A percentile compares a stretch with the other conserved stretches of the same genome.
phyloP scores from a whole-genome alignment of 1,284 basidiomycete genomes.

The Hymenochaete sp. region DNA sequence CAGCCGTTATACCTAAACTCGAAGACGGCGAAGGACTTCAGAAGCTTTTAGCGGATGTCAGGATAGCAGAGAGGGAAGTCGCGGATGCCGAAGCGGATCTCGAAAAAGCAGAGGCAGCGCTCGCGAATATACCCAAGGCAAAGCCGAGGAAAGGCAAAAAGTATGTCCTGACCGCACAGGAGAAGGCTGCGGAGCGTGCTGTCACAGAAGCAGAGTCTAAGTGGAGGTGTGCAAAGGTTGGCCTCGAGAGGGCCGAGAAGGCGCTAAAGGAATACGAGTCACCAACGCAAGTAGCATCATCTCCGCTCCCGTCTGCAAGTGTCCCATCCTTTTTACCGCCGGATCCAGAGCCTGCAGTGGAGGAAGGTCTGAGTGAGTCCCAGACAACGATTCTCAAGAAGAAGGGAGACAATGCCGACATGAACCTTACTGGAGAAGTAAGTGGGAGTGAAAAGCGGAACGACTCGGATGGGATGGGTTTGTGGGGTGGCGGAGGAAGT shows the following conservation, averaged over 20 bases:
- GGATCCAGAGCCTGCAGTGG: neutral
- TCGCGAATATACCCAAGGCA: slow-evolving; percentile 3
- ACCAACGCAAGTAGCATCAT: too few species aligned
- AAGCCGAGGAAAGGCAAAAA: slow-evolving; percentile 6
- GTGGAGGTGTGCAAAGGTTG: neutral
- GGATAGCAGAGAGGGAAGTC: slow-evolving; percentile 1
- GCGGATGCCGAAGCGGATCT: slow-evolving; percentile 2
- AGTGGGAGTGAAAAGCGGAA: neutral
- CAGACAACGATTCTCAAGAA: neutral
- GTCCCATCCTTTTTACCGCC: too few species aligned
- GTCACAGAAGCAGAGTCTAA: neutral
- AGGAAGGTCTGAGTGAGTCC: neutral
- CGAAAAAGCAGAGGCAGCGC: slow-evolving; percentile 3
- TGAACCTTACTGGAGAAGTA: too few species aligned
- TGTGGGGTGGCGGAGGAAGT: neutral
- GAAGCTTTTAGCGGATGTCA: slow-evolving; percentile 3
- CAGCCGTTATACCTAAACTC: neutral
- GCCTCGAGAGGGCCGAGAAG: slow-evolving; percentile 3
- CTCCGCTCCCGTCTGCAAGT: too few species aligned
- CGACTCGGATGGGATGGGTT: too few species aligned
- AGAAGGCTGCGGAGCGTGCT: slow-evolving; percentile 6
- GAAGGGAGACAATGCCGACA: too few species aligned
- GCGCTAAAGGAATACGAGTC: neutral
- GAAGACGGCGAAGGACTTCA: slow-evolving; percentile 4
- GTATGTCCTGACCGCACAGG: neutral